These are phyloP conservation scores for Biscogniauxia mediterranea DNA, from an alignment of 2,329 filamentous ascomycete genomes.

Conservation along the genomic window DNA sequence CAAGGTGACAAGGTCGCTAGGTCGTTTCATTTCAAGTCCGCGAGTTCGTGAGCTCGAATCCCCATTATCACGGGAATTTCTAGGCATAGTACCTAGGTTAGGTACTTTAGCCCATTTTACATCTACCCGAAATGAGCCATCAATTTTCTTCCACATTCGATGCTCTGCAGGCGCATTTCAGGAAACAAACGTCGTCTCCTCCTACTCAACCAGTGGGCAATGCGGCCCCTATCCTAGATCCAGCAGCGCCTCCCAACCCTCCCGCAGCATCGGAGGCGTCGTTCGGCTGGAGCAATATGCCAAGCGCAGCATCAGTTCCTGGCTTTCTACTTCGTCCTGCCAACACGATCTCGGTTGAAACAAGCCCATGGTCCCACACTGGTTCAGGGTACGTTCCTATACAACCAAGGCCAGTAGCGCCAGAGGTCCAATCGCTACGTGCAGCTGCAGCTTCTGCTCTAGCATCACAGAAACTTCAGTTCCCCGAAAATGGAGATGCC, in stretches of 20 bases:
- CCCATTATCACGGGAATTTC: not conserved
- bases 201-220: slow-evolving; percentile 3
- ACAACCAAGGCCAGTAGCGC: not conserved
- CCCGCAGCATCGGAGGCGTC: not conserved
- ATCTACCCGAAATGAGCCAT: slow-evolving; percentile 21
- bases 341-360: not conserved
- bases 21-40: not conserved
- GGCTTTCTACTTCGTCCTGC: not conserved
- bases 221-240: slow-evolving; percentile 1
- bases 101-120: not conserved
- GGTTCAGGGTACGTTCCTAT: not conserved
- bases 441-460: not conserved
- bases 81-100: no score
- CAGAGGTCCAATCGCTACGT: not conserved
- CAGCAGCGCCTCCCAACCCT: not conserved
- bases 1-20: not conserved
- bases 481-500: not conserved
- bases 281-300: not conserved
- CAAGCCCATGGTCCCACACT: not conserved
- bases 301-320: not conserved
- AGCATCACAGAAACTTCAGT: not conserved
- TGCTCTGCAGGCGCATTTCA: slow-evolving; percentile 28
- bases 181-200: slow-evolving; percentile 6
- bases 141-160: slow-evolving; percentile 24
- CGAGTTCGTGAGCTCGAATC: not conserved